Conservation (phyloP, 129 eudicot genomes). For the Solidago caesia region DNA sequence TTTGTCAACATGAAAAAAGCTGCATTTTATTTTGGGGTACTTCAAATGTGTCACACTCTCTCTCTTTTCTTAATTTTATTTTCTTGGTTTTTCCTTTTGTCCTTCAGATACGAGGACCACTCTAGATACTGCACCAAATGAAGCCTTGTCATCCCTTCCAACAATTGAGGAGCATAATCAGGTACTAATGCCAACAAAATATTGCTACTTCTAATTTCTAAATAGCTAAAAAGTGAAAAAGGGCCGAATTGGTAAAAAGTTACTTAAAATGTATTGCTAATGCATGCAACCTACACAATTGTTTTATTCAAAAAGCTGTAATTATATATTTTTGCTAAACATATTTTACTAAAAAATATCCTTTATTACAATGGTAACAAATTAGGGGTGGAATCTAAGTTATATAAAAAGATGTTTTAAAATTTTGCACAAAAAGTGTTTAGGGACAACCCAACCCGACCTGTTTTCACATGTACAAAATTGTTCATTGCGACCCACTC, state of each 20-base stretch:
- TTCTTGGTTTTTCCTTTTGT: background rate
- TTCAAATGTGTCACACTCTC: background rate
- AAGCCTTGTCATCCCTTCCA: constrained; percentile 34
- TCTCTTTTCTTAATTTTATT: background rate
- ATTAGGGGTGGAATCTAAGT: background rate
- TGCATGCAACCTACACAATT: background rate
- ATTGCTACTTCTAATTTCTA: background rate
- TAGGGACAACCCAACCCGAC: background rate
- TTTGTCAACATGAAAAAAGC: constrained; percentile 2
- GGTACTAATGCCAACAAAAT: constrained; percentile 35
- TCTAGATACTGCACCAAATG: constrained; percentile 28
- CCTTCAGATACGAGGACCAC: constrained; percentile 40
- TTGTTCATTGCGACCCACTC: background rate
- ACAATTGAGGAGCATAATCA: constrained; percentile 43
- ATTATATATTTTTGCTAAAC: background rate
- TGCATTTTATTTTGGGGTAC: constrained; percentile 1
- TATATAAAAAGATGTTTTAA: background rate
- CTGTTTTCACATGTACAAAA: background rate
- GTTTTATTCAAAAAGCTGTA: background rate
- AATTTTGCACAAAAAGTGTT: background rate
- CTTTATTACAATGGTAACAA: too few species aligned
- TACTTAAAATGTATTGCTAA: background rate
- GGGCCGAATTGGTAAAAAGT: background rate
- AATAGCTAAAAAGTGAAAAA: background rate
- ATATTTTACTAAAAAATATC: background rate